Conservation (phyloP, 768 basidiomycete species). For the Leccinum ochraceum region DNA sequence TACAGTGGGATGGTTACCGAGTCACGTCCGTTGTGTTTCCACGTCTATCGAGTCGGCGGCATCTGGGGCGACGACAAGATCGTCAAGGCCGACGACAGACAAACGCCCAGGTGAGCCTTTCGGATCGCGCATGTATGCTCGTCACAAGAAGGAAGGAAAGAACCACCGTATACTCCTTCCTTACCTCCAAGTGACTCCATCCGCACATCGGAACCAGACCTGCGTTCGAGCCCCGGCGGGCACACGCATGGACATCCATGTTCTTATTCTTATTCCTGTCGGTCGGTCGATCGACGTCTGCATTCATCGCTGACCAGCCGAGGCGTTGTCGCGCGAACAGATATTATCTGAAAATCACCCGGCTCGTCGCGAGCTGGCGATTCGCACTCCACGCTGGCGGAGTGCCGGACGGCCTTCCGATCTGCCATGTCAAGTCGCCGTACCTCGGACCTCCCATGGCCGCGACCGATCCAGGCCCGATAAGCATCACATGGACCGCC, state of each 20-base stretch:
- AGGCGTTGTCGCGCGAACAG: conserved; percentile 10
- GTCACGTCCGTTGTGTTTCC: conserved; percentile 19
- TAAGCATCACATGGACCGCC: conserved; percentile 19
- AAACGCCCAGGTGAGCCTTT: conserved; percentile 26
- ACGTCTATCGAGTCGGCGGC: conserved; percentile 31
- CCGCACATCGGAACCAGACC: neutral
- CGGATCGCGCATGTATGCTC: neutral
- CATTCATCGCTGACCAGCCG: neutral
- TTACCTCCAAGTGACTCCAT: neutral
- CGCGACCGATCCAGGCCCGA: conserved; percentile 18
- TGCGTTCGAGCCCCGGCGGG: neutral
- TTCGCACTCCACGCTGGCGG: conserved; percentile 20
- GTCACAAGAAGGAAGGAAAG: neutral
- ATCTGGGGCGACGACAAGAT: conserved; percentile 32
- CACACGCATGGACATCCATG: neutral
- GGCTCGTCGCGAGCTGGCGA: conserved; percentile 22
- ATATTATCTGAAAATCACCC: conserved; percentile 27
- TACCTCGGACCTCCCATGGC: conserved; percentile 28
- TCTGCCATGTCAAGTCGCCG: conserved; percentile 31
- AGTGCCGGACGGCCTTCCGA: conserved; percentile 17
- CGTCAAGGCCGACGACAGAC: conserved; percentile 28
- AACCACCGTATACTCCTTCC: neutral
- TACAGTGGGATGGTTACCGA: conserved; percentile 5
- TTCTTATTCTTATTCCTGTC: neutral
- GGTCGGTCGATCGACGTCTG: neutral